Conservation (phyloP, 2,329 filamentous ascomycete species). For the Elsinoe perseae region DNA sequence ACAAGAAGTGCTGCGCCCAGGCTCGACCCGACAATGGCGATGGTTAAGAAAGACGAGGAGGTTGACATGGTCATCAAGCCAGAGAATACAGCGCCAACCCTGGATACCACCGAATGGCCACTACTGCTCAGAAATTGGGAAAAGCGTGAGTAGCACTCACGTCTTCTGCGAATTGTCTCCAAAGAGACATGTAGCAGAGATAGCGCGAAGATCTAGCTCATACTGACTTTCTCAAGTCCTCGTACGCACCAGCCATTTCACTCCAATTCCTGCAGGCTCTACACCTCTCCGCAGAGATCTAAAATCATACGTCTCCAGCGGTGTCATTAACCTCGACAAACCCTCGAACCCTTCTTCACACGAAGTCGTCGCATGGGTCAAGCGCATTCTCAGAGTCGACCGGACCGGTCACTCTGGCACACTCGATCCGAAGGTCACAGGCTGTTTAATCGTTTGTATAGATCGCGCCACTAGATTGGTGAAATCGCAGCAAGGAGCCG, state of each 20-base stretch:
- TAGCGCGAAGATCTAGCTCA: neutral
- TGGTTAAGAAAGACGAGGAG: conserved; percentile 44
- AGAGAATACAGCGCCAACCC: conserved; percentile 65
- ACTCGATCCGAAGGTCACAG: conserved; percentile 95
- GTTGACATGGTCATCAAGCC: conserved; percentile 83
- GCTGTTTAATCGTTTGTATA: conserved; percentile 89
- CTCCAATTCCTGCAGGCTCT: conserved; percentile 88
- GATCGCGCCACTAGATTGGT: conserved; percentile 95
- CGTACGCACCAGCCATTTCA: conserved; percentile 92
- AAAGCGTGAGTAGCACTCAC: conserved; percentile 57
- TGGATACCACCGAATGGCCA: conserved; percentile 87
- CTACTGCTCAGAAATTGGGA: conserved; percentile 94
- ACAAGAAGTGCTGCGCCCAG: neutral
- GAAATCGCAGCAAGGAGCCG: conserved; percentile 96
- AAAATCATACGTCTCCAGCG: conserved; percentile 93
- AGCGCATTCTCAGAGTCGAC: conserved; percentile 89
- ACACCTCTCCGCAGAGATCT: conserved; percentile 87
- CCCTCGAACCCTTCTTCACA: conserved; percentile 96
- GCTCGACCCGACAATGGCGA: conserved; percentile 22
- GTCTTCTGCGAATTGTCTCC: neutral
- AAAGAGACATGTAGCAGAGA: neutral
- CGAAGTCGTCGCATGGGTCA: conserved; percentile 99
- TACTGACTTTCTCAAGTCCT: conserved; percentile 52
- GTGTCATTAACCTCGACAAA: conserved; percentile 97
- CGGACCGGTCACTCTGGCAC: conserved; percentile 98